Base-by-base conservation (phyloP, 2,329 filamentous ascomycete species). In the Botrytis porri region DNA sequence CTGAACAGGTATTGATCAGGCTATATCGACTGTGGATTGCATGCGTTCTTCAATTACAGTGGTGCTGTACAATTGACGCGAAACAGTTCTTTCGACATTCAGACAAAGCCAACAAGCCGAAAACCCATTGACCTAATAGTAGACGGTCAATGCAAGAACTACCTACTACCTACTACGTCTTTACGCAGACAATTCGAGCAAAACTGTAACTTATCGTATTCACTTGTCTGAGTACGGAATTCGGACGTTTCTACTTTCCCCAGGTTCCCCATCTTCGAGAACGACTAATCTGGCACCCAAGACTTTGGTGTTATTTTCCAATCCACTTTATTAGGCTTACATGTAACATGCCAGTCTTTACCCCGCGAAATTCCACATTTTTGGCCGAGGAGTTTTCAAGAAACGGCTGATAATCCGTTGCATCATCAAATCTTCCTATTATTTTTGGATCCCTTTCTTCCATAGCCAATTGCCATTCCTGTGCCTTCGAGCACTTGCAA, bases 321-420 rank as follows among this genome's bases (percentile, higher is more conserved):
- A 12, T 12, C 61, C 61, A 64, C 61, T 64, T 64, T 43, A 45
- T 64, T 43, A 45, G n/a, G n/a, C 39, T 39, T 41, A n/a, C 59
- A 61, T 37, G 32, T 61, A 60, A 41, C 37, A 63, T 63, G 61
- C 25, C 61, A 64, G 39, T 64, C 61, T 29, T 45, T 64, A 69
- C 66, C 66, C 66, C 66, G 66, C 66, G 51, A 59, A 43, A 32
- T n/a, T 32, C 66, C 37, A 43, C 37, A 59, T 48, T 41, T 69
- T 59, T n/a, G 61, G 29, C 66, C 66, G 51, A 69, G 66, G 66
- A 59, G 25, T 9, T 59, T 69, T 69, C 25, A 29, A n/a, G 14
- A 22, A 57, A 69, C 48, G 16, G 29, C 35, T 22, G n/a, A 45
- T 18, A 22, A 64, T 39, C 39, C 12, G 20, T 45, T 20, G 29